phyloP scores from a whole-genome alignment of 2,329 filamentous ascomycete genomes.

The Aureobasidium zeae region DNA sequence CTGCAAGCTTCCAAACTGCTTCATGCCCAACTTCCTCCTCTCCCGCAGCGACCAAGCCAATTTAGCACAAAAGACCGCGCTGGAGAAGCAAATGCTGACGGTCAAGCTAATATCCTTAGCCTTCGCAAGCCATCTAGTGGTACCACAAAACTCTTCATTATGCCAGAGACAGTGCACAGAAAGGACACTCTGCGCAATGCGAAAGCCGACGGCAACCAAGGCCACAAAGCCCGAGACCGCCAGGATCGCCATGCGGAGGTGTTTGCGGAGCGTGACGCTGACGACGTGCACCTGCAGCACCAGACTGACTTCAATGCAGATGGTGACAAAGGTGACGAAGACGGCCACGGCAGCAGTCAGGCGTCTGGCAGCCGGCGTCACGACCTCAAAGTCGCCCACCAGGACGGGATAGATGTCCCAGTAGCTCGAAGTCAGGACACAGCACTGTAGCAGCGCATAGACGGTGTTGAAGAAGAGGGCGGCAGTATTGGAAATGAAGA shows the following conservation, averaged over 20 bases:
- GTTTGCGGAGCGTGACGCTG: constrained; percentile 40
- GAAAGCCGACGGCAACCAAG: constrained; percentile 44
- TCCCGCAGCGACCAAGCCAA: constrained; percentile 49
- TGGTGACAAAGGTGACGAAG: constrained; percentile 44
- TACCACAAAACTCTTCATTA: constrained; percentile 14
- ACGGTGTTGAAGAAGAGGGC: constrained; percentile 53
- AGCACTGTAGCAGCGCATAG: constrained; percentile 48
- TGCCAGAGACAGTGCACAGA: constrained; percentile 30
- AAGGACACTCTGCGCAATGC: constrained; percentile 43
- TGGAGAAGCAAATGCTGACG: constrained; percentile 53
- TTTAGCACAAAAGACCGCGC: constrained; percentile 52
- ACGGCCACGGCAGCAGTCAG: constrained; percentile 40
- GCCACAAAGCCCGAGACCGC: constrained; percentile 41
- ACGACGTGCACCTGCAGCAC: constrained; percentile 56
- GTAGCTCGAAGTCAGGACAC: constrained; percentile 54
- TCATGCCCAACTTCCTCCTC: constrained; percentile 48
- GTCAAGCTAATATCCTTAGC: constrained; percentile 40
- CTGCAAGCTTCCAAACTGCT: constrained; percentile 55
- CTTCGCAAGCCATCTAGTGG: constrained; percentile 21
- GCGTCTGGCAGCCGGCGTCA: constrained; percentile 16
- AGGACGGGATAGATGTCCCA: constrained; percentile 53
- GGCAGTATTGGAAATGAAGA: constrained; percentile 57
- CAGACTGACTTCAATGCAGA: constrained; percentile 50
- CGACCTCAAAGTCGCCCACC: constrained; percentile 28
- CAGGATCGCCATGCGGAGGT: constrained; percentile 39